These are phyloP conservation scores for Orbilia javanica DNA, from an alignment of 2,329 filamentous ascomycete species.

Conservation along the genomic window DNA sequence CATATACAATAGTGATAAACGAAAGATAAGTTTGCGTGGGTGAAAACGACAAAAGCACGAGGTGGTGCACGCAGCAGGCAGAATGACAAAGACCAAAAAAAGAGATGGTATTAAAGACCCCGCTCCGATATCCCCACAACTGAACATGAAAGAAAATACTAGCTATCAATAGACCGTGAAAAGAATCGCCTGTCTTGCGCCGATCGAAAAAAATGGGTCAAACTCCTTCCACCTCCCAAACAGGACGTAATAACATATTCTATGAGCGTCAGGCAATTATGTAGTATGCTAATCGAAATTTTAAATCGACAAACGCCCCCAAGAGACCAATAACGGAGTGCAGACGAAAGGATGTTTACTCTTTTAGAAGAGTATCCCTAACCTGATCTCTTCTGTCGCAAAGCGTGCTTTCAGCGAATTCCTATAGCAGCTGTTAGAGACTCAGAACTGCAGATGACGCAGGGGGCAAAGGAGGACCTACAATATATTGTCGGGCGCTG, in stretches of 20 bases:
- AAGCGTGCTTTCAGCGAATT: constrained; percentile 52
- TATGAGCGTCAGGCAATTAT: constrained; percentile 29
- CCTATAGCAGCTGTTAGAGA: constrained; percentile 7
- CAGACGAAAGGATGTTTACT: neutral
- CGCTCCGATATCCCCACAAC: neutral
- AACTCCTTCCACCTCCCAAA: constrained; percentile 9
- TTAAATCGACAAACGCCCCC: neutral
- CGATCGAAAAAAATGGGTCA: neutral
- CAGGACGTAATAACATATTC: neutral
- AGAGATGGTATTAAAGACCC: neutral
- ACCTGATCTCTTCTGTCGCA: constrained; percentile 53
- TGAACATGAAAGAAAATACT: neutral
- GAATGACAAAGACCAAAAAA: neutral
- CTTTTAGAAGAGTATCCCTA: constrained; percentile 48
- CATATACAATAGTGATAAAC: neutral
- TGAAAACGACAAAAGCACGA: neutral
- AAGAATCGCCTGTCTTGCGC: constrained; percentile 21
- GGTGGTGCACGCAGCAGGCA: neutral
- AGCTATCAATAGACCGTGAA: constrained; percentile 1
- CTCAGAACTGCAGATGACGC: neutral
- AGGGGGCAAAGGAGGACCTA: constrained; percentile 8
- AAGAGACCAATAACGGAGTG: constrained; percentile 1
- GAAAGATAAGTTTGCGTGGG: neutral
- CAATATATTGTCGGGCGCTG: constrained; percentile 52
- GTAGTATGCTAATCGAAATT: constrained; percentile 1